Base-by-base conservation (phyloP, 371 early-diverging fungal species). In the Mortierella sp. region DNA sequence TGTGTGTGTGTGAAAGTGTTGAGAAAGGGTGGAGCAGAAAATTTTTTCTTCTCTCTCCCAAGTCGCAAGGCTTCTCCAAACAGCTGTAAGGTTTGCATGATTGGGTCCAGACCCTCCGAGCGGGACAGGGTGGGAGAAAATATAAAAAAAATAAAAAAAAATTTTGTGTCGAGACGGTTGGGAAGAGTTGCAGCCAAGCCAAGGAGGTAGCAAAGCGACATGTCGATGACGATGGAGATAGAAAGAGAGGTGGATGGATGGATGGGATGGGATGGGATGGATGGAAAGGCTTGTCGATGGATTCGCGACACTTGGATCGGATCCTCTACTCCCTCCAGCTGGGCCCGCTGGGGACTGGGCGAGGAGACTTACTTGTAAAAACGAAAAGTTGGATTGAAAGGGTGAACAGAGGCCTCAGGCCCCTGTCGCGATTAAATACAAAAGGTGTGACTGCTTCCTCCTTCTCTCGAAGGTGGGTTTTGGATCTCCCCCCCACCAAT, bases 341-440 rank as follows among this genome's bases (percentile, higher is more conserved):
- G 50, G 16, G 3, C 50, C 16, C 14, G 21, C 50, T 50, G 21
- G 50, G 21, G 50, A 46, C 12, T 14, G 3, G 53, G 53, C 53
- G 23, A 53, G 18, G 5, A 37, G 37, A 37, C 37, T 37, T 37
- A 37, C 37, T 37, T 37, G 37, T 37, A 37, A 37, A 37, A 37
- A 37, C 37, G 37, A 37, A 37, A 37, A 37, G 37, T 37, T 37
- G 53, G 23, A 23, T 19, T 12, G 23, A 23, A 26, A 23, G 53
- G 53, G 53, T 53, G 21, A 26, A 53, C 19, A 53, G 53, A 53
- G 23, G 16, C n/a, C 14, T 50, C 50, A 50, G 50, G 50, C 21
- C 50, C 50, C 50, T n/a, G 7, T 4, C 3, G 16, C 6, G 14
- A 6, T 16, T 21, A 50, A 16, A 50, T 21, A n/a, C 50, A 3